Percentiles rank a stretch among this genome's conserved stretches.
phyloP scores from a whole-genome alignment of 768 basidiomycete genomes.

The Boletus vinaceobasis region DNA sequence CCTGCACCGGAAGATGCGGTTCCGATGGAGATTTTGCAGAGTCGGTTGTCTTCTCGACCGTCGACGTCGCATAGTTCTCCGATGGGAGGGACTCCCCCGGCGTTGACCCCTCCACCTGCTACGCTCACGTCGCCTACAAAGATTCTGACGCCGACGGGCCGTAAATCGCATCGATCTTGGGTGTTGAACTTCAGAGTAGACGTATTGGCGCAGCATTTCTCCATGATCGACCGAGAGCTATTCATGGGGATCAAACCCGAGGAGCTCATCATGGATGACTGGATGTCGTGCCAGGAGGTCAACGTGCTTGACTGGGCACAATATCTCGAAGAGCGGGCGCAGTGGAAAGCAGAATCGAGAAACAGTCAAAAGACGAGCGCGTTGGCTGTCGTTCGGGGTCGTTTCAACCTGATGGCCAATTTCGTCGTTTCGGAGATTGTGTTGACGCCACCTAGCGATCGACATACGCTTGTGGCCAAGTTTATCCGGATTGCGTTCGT shows the following conservation, averaged over 20 bases:
- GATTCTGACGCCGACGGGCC: conserved; percentile 35
- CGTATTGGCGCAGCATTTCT: conserved; percentile 70
- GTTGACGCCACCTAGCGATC: conserved; percentile 62
- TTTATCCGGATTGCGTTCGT: conserved; percentile 88
- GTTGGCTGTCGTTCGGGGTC: conserved; percentile 67
- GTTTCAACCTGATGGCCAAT: conserved; percentile 82
- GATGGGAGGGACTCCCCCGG: conserved; percentile 12
- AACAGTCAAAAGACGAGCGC: conserved; percentile 64
- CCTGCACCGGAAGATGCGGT: conserved; percentile 59
- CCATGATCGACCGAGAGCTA: conserved; percentile 85
- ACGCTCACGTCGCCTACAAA: conserved; percentile 31
- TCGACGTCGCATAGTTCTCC: conserved; percentile 33
- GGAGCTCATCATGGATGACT: conserved; percentile 76
- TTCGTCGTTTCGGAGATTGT: conserved; percentile 82
- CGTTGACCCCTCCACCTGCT: conserved; percentile 11
- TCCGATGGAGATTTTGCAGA: conserved; percentile 63
- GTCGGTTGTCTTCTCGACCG: conserved; percentile 44
- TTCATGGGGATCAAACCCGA: conserved; percentile 85
- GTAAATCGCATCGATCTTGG: conserved; percentile 66
- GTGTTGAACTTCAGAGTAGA: conserved; percentile 61
- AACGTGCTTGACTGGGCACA: conserved; percentile 81
- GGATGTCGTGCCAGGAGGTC: conserved; percentile 58
- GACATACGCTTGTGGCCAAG: conserved; percentile 65
- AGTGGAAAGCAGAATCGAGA: conserved; percentile 61
- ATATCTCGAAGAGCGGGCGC: conserved; percentile 72